Evolutionary conservation across 139 green algal species (phyloP).

Genomic region (Spirogloea muscicola): DNA sequence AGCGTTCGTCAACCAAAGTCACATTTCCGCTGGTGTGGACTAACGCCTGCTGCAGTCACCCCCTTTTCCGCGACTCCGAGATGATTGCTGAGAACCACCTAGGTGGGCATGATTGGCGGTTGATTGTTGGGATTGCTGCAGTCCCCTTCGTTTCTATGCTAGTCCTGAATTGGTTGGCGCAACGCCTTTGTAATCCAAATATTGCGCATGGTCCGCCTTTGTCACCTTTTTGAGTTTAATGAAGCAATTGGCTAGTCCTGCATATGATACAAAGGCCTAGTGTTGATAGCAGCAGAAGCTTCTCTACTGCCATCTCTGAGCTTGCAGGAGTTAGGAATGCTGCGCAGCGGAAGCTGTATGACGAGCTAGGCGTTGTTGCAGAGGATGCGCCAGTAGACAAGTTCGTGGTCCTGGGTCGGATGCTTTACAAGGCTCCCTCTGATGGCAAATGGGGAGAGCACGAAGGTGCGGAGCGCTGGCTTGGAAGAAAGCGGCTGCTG

Average conservation of each 20-base stretch:
- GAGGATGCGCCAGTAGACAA: constrained; percentile 55
- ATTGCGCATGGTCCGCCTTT: too few species aligned
- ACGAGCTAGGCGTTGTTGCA: constrained; percentile 49
- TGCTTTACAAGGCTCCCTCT: constrained; percentile 84
- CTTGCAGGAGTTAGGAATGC: constrained; percentile 36
- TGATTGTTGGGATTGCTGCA: too few species aligned
- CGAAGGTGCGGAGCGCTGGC: constrained; percentile 59
- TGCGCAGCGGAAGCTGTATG: constrained; percentile 50
- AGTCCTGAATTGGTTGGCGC: too few species aligned
- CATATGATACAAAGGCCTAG: too few species aligned
- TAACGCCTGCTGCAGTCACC: constrained; percentile 97
- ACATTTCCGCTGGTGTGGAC: constrained; percentile 95
- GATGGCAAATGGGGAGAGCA: constrained; percentile 66
- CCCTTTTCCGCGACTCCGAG: constrained; percentile 69
- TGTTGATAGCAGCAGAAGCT: too few species aligned
- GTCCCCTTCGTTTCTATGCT: too few species aligned
- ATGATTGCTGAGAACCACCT: constrained; percentile 24
- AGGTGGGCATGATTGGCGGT: too few species aligned
- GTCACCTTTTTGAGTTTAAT: too few species aligned
- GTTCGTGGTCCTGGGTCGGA: constrained; percentile 79
- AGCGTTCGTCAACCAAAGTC: constrained; percentile 70
- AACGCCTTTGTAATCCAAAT: too few species aligned
- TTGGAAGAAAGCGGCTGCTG: background rate
- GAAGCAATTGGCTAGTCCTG: too few species aligned
- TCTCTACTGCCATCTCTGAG: too few species aligned